A percentile compares a stretch with the other conserved stretches of the same genome.
phyloP scores from a whole-genome alignment of 169 alveolate genomes.

The Plasmodium gallinaceum region DNA sequence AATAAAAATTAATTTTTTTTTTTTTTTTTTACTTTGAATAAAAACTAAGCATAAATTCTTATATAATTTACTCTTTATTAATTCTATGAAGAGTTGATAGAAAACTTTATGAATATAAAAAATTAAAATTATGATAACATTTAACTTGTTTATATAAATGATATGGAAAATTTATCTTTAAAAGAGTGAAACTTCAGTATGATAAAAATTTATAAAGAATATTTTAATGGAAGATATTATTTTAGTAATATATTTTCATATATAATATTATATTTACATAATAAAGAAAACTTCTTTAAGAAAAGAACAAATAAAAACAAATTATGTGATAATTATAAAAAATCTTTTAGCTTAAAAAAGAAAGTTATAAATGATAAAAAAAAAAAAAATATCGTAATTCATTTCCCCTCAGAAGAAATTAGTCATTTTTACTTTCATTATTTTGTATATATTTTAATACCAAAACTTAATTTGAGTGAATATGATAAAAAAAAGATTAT shows the following conservation, averaged over 20 bases:
- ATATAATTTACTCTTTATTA: too few species aligned
- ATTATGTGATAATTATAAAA: constrained; percentile 43
- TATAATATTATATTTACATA: constrained; percentile 26
- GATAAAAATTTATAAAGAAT: constrained; percentile 67
- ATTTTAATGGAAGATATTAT: constrained; percentile 25
- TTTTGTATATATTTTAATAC: constrained; percentile 66
- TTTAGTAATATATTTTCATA: constrained; percentile 66
- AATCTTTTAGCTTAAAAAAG: constrained; percentile 18
- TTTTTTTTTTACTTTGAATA: too few species aligned
- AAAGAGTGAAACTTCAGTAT: constrained; percentile 22
- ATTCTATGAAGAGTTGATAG: too few species aligned
- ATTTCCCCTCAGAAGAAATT: constrained; percentile 64
- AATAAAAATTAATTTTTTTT: too few species aligned
- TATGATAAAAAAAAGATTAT: constrained; percentile 56
- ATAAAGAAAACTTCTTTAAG: constrained; percentile 68
- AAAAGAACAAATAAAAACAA: constrained; percentile 23
- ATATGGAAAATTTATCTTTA: too few species aligned
- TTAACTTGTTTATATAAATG: too few species aligned
- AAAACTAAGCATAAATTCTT: too few species aligned
- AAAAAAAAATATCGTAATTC: constrained; percentile 55
- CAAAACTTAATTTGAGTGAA: constrained; percentile 29
- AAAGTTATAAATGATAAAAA: constrained; percentile 12
- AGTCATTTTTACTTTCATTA: constrained; percentile 68
- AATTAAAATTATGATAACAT: too few species aligned
- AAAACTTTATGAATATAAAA: too few species aligned